A percentile compares a stretch with the other conserved stretches of the same genome.
These are phyloP conservation scores for Vinca minor DNA, from an alignment of 257 asterid species.

Conservation along the genomic window DNA sequence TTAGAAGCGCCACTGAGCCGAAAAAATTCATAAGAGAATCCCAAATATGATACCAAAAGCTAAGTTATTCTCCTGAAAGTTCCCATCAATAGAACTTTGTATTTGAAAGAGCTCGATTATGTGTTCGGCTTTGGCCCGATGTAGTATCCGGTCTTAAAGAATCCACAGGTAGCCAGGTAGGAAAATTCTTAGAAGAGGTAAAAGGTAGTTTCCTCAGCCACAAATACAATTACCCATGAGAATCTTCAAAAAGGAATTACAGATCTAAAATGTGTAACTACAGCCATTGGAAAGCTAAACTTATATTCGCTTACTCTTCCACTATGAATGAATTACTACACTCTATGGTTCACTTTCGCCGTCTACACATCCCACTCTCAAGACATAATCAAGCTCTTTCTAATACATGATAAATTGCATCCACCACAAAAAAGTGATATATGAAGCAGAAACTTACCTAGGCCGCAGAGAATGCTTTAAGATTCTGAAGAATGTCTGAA, in stretches of 20 bases:
- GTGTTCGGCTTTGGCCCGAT: not conserved
- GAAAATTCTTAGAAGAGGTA: not conserved
- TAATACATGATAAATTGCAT: not conserved
- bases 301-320: too few relatives aligned
- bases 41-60: not conserved
- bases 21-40: not conserved
- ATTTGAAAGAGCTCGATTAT: not conserved
- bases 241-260: too few relatives aligned
- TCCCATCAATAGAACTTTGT: not conserved
- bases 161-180: not conserved
- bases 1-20: too few relatives aligned
- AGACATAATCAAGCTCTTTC: conserved; percentile 7
- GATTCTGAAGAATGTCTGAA: conserved; percentile 68
- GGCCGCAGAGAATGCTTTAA: conserved; percentile 54
- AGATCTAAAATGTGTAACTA: too few relatives aligned
- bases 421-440: not conserved
- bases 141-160: not conserved
- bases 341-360: too few relatives aligned
- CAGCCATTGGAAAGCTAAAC: too few relatives aligned
- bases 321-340: too few relatives aligned
- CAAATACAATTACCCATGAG: too few relatives aligned
- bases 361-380: too few relatives aligned
- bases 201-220: not conserved
- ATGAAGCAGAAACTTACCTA: conserved; percentile 34
- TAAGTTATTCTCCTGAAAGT: not conserved